Evolutionary conservation across 768 basidiomycete species (phyloP), one percentile per base, ranked within the genome.

Genomic region (Trametes punicea): DNA sequence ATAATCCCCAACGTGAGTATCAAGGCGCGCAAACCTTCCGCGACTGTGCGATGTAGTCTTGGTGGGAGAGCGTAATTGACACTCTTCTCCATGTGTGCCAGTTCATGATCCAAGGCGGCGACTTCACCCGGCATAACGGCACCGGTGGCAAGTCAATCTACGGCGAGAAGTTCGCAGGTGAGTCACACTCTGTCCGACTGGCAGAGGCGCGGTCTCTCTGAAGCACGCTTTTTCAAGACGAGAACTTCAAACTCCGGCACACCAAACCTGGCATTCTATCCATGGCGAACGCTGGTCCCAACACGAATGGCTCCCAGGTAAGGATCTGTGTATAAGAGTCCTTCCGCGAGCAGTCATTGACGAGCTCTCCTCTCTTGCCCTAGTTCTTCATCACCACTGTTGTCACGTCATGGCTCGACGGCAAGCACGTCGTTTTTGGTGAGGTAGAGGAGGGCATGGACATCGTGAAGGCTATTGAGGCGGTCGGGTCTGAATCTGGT

Each of bases 61-160:
- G n/a, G n/a, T n/a, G n/a, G 6, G 26, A 27, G 13, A 9, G 42
- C 21, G 4, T 9, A 25, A 10, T 21, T 8, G 27, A 29, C 27
- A 27, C 21, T 18, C 23, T 31, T 59, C 7, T 56, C 44, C 38
- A 26, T n/a, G 25, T 6, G 31, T 2, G 34, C 34, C 57, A 74
- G 81, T 90, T 89, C 74, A 93, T 93, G 90, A 70, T 88, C 42
- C 91, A 93, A 69, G 92, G 90, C 23, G 92, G 92, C 23, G 92
- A 94, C 72, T 92, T 93, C 71, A 90, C 88, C 30, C 59, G 72
- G 9, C 76, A 81, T 60, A 81, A 91, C 59, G 88, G 88, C 13
- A 91, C 87, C 0, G 89, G 91, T 30, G 89, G 89, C n/a, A 78
- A 84, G 69, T 91, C 88, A 13, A 91, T 93, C 68, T 95, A 92